Percentiles rank a stretch among this genome's conserved stretches.
phyloP scores from a whole-genome alignment of 345 rosid species.

The Barbarea vulgaris region DNA sequence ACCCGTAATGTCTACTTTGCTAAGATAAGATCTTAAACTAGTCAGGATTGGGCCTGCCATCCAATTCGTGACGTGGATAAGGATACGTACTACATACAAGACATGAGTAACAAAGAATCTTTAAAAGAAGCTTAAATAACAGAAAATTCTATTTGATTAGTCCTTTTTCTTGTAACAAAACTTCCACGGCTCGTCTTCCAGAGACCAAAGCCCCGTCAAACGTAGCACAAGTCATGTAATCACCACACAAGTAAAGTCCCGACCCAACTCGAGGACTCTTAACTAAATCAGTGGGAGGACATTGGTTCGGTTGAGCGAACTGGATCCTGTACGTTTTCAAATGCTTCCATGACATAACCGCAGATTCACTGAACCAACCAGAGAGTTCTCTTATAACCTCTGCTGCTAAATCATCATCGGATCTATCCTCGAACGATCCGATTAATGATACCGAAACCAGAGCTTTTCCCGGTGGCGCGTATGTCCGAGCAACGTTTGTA shows the following conservation, averaged over 20 bases:
- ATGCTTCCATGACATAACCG: slow-evolving; percentile 69
- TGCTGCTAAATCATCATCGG: slow-evolving; percentile 56
- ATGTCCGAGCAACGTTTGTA: slow-evolving; percentile 78
- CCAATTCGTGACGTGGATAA: too few species aligned
- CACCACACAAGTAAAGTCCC: slow-evolving; percentile 72
- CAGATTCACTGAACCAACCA: slow-evolving; percentile 65
- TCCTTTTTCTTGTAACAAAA: slow-evolving; percentile 50
- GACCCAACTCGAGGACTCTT: slow-evolving; percentile 50
- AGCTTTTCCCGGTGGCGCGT: slow-evolving; percentile 71
- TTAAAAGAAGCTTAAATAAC: not conserved
- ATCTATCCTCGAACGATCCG: slow-evolving; percentile 57
- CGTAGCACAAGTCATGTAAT: slow-evolving; percentile 76
- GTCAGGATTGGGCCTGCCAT: too few species aligned
- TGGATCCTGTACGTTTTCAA: slow-evolving; percentile 68
- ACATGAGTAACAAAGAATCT: slow-evolving; percentile 16
- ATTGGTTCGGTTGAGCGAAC: slow-evolving; percentile 86
- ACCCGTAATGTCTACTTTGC: not conserved
- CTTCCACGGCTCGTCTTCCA: slow-evolving; percentile 80
- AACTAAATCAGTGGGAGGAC: slow-evolving; percentile 71
- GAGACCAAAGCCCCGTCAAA: slow-evolving; percentile 94
- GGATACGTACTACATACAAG: not conserved
- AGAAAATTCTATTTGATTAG: not conserved
- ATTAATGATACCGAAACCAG: slow-evolving; percentile 77
- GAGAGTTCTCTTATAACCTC: slow-evolving; percentile 60
- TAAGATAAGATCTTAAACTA: not conserved